Percentiles rank a stretch among this genome's conserved stretches.
phyloP scores from a whole-genome alignment of 768 basidiomycete species.

The Dacryopinax spathularia region DNA sequence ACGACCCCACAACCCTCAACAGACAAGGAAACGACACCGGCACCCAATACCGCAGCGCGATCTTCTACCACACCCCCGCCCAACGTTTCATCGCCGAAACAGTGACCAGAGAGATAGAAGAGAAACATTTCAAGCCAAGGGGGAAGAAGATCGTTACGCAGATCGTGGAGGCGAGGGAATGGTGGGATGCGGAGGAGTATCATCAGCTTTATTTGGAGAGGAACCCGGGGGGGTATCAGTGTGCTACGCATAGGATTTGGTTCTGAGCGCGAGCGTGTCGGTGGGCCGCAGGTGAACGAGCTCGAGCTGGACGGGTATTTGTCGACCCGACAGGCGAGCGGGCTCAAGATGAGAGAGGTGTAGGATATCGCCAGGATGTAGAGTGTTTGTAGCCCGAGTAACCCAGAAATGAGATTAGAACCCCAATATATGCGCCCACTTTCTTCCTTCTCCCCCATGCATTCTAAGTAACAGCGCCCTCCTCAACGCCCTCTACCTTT shows the following conservation, averaged over 20 bases:
- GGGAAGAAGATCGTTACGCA: slow-evolving; percentile 64
- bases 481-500: too few species aligned
- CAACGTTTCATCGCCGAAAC: slow-evolving; percentile 58
- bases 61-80: slow-evolving; percentile 64
- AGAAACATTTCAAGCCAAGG: slow-evolving; percentile 62
- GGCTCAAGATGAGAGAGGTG: too few species aligned
- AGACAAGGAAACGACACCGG: slow-evolving; percentile 65
- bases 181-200: slow-evolving; percentile 43
- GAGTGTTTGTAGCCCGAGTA: too few species aligned
- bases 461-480: too few species aligned
- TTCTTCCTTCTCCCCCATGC: too few species aligned
- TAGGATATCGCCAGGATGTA: too few species aligned
- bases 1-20: slow-evolving; percentile 78
- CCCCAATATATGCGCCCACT: too few species aligned
- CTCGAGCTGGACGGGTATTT: too few species aligned
- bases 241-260: slow-evolving; percentile 54
- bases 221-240: slow-evolving; percentile 82
- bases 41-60: slow-evolving; percentile 84
- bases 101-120: slow-evolving; percentile 71
- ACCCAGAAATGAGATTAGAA: too few species aligned
- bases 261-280: too few species aligned
- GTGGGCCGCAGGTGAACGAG: too few species aligned
- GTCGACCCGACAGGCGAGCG: too few species aligned
- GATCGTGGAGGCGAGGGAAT: slow-evolving; percentile 51
- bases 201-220: slow-evolving; percentile 47